These are phyloP conservation scores for Ettlia oleoabundans DNA, from an alignment of 139 green algal genomes.

Conservation along the genomic window DNA sequence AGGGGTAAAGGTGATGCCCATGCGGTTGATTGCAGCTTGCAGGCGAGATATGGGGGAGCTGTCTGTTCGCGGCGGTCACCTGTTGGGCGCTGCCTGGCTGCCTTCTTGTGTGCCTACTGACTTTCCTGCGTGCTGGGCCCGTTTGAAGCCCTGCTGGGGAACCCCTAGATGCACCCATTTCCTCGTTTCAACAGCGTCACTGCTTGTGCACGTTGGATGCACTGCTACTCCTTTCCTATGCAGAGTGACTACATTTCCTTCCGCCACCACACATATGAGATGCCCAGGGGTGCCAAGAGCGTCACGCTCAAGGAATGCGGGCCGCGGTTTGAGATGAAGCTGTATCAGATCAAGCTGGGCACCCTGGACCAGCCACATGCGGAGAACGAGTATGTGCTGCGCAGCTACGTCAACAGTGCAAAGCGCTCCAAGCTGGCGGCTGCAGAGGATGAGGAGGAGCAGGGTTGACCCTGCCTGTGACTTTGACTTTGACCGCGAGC, in stretches of 20 bases:
- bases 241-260: slow-evolving; percentile 93
- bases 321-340: slow-evolving; percentile 89
- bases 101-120: too few relatives aligned
- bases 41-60: too few relatives aligned
- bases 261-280: slow-evolving; percentile 88
- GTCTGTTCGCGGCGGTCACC: too few relatives aligned
- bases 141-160: too few relatives aligned
- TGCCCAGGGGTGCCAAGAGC: slow-evolving; percentile 77
- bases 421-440: slow-evolving; percentile 73
- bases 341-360: slow-evolving; percentile 88
- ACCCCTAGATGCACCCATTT: too few relatives aligned
- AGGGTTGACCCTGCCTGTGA: neutral
- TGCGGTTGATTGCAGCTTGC: too few relatives aligned
- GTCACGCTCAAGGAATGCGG: slow-evolving; percentile 81
- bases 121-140: too few relatives aligned
- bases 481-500: too few relatives aligned
- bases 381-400: slow-evolving; percentile 84
- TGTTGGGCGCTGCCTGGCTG: too few relatives aligned
- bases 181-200: neutral
- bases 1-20: too few relatives aligned
- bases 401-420: slow-evolving; percentile 75
- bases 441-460: slow-evolving; percentile 19
- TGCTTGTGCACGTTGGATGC: too few relatives aligned
- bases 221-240: neutral
- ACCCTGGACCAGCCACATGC: slow-evolving; percentile 86